Evolutionary conservation across 2,329 filamentous ascomycete species (phyloP).

Genomic region (Exophiala bonariae): DNA sequence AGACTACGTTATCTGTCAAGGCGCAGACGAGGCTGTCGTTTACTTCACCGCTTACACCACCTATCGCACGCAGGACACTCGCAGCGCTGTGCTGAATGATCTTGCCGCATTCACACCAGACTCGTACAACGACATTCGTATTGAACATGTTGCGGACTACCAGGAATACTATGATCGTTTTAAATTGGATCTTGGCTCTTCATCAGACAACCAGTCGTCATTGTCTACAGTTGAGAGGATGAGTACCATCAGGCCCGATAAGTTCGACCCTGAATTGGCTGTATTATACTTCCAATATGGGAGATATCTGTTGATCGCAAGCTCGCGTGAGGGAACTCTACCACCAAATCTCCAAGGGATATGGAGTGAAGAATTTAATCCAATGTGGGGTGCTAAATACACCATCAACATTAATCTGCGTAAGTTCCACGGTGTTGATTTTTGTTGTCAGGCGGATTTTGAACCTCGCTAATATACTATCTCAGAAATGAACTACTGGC

Average conservation of each 20-base stretch:
- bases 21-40: slow-evolving; percentile 37
- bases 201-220: not conserved
- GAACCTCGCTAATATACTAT: too few relatives aligned
- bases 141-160: slow-evolving; percentile 5
- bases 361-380: slow-evolving; percentile 50
- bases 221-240: slow-evolving; percentile 18
- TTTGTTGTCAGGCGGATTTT: too few relatives aligned
- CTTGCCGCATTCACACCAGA: not conserved
- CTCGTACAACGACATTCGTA: slow-evolving; percentile 1
- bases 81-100: not conserved
- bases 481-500: slow-evolving; percentile 65
- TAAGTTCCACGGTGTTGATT: too few relatives aligned
- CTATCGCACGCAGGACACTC: slow-evolving; percentile 31
- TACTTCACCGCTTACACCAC: slow-evolving; percentile 42
- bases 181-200: not conserved
- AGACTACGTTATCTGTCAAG: slow-evolving; percentile 37
- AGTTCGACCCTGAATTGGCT: slow-evolving; percentile 48
- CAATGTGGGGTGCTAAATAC: slow-evolving; percentile 57
- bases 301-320: slow-evolving; percentile 56
- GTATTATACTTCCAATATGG: slow-evolving; percentile 55
- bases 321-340: slow-evolving; percentile 49
- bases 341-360: slow-evolving; percentile 59
- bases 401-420: slow-evolving; percentile 44
- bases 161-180: slow-evolving; percentile 1
- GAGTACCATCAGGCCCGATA: slow-evolving; percentile 33